phyloP scores from a whole-genome alignment of 768 basidiomycete genomes.

The Termitomyces bulborhizus region DNA sequence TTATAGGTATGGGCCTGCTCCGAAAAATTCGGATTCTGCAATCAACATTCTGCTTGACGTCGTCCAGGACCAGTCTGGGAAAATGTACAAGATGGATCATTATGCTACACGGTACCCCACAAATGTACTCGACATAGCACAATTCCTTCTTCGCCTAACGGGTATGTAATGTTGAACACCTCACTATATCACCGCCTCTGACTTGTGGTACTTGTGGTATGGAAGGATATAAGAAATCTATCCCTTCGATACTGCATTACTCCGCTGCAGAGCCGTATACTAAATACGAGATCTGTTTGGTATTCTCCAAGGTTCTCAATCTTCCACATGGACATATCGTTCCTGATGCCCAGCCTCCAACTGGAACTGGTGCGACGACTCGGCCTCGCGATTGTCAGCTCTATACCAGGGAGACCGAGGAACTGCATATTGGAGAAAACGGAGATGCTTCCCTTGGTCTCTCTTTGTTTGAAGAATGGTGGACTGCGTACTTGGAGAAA shows the following conservation, averaged over 20 bases:
- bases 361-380: constrained; percentile 56
- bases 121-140: constrained; percentile 81
- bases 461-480: constrained; percentile 82
- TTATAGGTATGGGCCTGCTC: constrained; percentile 78
- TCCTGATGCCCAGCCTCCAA: constrained; percentile 64
- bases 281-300: constrained; percentile 88
- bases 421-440: constrained; percentile 36
- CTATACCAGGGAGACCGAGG: constrained; percentile 69
- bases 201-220: neutral
- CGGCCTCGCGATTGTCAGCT: constrained; percentile 81
- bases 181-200: neutral
- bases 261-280: constrained; percentile 78
- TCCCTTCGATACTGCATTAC: constrained; percentile 82
- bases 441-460: constrained; percentile 47
- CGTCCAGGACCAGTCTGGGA: constrained; percentile 81
- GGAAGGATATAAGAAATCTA: constrained; percentile 28
- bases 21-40: constrained; percentile 81
- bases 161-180: constrained; percentile 30
- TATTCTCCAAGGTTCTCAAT: constrained; percentile 66
- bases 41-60: constrained; percentile 87
- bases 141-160: constrained; percentile 72
- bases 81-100: constrained; percentile 93
- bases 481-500: constrained; percentile 45
- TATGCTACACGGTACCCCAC: constrained; percentile 92
- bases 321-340: constrained; percentile 72